Conservation (phyloP, 768 basidiomycete species). For the Russula brevipes region DNA sequence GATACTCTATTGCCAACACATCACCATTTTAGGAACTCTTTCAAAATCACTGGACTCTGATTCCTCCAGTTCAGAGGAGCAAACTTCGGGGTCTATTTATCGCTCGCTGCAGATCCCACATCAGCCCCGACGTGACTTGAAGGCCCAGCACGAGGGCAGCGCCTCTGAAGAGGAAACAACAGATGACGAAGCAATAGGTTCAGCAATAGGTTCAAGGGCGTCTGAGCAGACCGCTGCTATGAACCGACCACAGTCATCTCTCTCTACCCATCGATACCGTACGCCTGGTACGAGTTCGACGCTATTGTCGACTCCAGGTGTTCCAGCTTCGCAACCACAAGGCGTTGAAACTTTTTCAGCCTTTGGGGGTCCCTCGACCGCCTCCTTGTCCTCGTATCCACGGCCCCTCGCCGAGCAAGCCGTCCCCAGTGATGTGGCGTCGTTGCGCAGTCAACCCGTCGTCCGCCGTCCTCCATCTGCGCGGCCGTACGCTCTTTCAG, state of each 20-base stretch:
- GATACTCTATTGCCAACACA: slow-evolving; percentile 1
- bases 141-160: slow-evolving; percentile 26
- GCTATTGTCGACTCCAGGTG: slow-evolving; percentile 45
- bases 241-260: slow-evolving; percentile 67
- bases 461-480: slow-evolving; percentile 22
- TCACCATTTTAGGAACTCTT: slow-evolving; percentile 32
- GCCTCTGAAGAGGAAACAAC: slow-evolving; percentile 23
- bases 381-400: slow-evolving; percentile 37
- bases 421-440: slow-evolving; percentile 10
- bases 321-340: slow-evolving; percentile 67
- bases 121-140: slow-evolving; percentile 13
- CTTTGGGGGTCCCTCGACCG: slow-evolving; percentile 46
- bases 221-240: slow-evolving; percentile 25
- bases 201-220: slow-evolving; percentile 26
- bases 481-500: slow-evolving; percentile 24
- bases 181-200: slow-evolving; percentile 23
- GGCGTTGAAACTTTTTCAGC: slow-evolving; percentile 68
- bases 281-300: slow-evolving; percentile 67
- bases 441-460: neutral
- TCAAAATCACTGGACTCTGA: slow-evolving; percentile 52
- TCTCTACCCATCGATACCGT: slow-evolving; percentile 72
- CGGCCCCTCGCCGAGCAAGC: slow-evolving; percentile 31
- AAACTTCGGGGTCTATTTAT: slow-evolving; percentile 24
- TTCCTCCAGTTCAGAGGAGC: slow-evolving; percentile 55
- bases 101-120: slow-evolving; percentile 15